phyloP scores from a whole-genome alignment of 2,329 filamentous ascomycete species.

The Paecilomyces niveus region DNA sequence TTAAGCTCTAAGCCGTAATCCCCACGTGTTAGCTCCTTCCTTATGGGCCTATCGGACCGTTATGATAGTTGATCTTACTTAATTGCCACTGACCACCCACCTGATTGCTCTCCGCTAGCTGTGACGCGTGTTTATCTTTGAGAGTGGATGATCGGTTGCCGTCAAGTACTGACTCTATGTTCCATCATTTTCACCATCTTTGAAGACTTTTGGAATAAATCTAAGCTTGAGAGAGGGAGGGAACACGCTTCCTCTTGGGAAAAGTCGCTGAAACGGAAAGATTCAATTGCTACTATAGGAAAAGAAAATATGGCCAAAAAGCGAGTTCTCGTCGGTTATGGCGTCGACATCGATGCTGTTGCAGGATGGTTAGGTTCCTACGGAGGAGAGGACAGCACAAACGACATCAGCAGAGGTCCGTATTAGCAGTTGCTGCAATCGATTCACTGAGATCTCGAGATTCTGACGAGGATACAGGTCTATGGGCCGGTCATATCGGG shows the following conservation, averaged over 20 bases:
- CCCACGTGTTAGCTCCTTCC: neutral
- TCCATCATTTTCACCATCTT: neutral
- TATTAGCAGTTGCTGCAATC: neutral
- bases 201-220: neutral
- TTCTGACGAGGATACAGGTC: slow-evolving; percentile 28
- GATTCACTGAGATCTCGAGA: neutral
- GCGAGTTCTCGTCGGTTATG: slow-evolving; percentile 53
- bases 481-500: slow-evolving; percentile 64
- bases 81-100: neutral
- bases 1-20: neutral
- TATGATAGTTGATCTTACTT: neutral
- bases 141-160: neutral
- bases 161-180: neutral
- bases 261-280: neutral
- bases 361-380: slow-evolving; percentile 71
- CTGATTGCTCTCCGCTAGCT: neutral
- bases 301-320: slow-evolving; percentile 33
- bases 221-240: neutral
- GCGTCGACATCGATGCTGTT: slow-evolving; percentile 70
- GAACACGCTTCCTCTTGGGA: too few species aligned
- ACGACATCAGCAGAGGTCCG: slow-evolving; percentile 62
- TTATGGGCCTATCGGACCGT: neutral
- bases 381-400: slow-evolving; percentile 63
- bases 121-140: neutral
- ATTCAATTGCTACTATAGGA: neutral